Evolutionary conservation across 306 rosid species (phyloP).

Genomic region (Cucurbita ficifolia): DNA sequence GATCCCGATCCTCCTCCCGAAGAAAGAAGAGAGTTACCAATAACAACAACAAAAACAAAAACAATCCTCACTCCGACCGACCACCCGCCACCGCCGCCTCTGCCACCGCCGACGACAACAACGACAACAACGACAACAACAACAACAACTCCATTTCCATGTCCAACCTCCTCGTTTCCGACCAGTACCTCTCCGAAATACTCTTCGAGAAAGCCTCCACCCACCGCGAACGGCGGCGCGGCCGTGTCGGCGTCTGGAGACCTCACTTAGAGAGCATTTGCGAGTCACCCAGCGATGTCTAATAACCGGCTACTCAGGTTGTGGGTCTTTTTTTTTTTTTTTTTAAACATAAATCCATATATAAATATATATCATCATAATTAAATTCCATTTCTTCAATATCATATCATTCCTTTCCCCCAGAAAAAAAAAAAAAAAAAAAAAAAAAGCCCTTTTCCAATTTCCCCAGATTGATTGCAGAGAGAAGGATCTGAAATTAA

Average conservation of each 20-base stretch:
- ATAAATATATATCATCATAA: neutral
- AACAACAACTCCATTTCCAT: neutral
- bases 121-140: neutral
- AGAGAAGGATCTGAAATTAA: neutral
- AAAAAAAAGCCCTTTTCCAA: neutral
- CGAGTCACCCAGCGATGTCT: constrained; percentile 16
- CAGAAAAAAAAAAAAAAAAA: no score
- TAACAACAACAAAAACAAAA: neutral
- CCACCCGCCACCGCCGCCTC: neutral
- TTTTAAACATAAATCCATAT: neutral
- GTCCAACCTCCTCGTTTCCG: constrained; percentile 13
- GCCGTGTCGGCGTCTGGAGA: constrained; percentile 87
- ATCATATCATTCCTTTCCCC: neutral
- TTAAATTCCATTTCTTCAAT: neutral
- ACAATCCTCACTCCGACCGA: constrained; percentile 3
- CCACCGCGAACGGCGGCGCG: constrained; percentile 63
- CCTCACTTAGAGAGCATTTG: constrained; percentile 79
- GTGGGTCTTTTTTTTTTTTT: neutral
- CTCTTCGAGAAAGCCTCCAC: constrained; percentile 72
- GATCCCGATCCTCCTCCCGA: neutral
- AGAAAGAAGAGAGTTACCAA: constrained; percentile 6
- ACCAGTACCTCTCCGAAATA: constrained; percentile 58
- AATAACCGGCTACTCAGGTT: neutral
- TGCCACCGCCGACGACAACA: neutral
- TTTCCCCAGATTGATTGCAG: neutral